Conservation (phyloP, 2,329 filamentous ascomycete species). For the Gremmenia infestans region DNA sequence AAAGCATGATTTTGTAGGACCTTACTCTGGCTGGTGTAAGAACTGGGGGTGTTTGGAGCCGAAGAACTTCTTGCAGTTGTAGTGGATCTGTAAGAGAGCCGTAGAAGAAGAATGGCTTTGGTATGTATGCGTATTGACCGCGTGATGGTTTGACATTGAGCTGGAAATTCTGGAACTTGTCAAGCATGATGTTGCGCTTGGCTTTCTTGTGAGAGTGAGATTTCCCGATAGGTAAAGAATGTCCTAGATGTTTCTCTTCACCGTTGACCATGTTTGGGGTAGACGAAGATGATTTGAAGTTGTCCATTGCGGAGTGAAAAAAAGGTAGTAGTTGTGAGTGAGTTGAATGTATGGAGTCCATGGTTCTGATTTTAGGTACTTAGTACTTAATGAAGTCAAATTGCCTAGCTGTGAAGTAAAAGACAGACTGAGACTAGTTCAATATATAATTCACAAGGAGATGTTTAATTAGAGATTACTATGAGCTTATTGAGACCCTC, state of each 20-base stretch:
- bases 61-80: conserved; percentile 16
- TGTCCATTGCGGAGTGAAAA: conserved; percentile 9
- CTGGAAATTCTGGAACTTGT: conserved; percentile 9
- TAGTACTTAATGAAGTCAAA: too few species aligned
- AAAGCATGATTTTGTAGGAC: conserved; percentile 17
- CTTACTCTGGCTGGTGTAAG: conserved; percentile 16
- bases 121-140: conserved; percentile 4
- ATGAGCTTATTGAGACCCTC: too few species aligned
- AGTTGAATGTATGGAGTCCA: background rate
- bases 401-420: too few species aligned
- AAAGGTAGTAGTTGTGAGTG: conserved; percentile 1
- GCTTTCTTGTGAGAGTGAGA: conserved; percentile 2
- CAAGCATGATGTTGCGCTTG: conserved; percentile 15
- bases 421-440: too few species aligned
- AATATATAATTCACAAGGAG: background rate
- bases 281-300: background rate
- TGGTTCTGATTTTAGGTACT: too few species aligned
- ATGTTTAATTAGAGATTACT: background rate
- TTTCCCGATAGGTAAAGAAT: conserved; percentile 6
- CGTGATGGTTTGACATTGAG: conserved; percentile 10
- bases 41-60: conserved; percentile 13
- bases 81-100: conserved; percentile 12
- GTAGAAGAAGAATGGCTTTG: conserved; percentile 18
- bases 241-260: conserved; percentile 1
- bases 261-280: conserved; percentile 1